Conservation (phyloP, 2,329 filamentous ascomycete genomes). For the Corynespora cassiicola region DNA sequence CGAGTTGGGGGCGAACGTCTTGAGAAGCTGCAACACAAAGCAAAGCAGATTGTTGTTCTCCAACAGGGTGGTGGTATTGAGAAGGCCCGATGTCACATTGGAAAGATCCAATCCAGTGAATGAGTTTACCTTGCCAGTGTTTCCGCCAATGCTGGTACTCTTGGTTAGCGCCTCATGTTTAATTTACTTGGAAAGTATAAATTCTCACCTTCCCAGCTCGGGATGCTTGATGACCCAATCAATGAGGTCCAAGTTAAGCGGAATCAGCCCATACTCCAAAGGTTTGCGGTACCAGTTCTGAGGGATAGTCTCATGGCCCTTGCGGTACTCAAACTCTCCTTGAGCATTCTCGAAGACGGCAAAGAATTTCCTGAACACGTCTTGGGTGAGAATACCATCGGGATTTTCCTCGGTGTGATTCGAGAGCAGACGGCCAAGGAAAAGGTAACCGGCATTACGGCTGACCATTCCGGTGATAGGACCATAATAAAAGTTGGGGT, state of each 20-base stretch:
- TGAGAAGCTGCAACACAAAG: constrained; percentile 42
- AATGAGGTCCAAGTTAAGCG: constrained; percentile 25
- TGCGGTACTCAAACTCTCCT: constrained; percentile 47
- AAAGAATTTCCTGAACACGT: constrained; percentile 55
- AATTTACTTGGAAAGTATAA: too few relatives aligned
- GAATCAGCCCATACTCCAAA: constrained; percentile 56
- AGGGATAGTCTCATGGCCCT: constrained; percentile 60
- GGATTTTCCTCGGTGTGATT: constrained; percentile 28
- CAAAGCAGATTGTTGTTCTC: constrained; percentile 49
- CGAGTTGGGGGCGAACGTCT: constrained; percentile 42
- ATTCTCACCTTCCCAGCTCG: too few relatives aligned
- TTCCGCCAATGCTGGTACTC: constrained; percentile 57
- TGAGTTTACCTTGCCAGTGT: constrained; percentile 58
- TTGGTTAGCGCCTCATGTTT: too few relatives aligned
- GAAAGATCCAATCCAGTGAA: constrained; percentile 53
- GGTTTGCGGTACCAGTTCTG: constrained; percentile 59
- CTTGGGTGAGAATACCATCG: constrained; percentile 24
- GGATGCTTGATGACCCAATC: constrained; percentile 20
- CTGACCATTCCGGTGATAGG: constrained; percentile 59
- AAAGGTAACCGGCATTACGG: constrained; percentile 52
- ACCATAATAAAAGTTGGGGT: constrained; percentile 63
- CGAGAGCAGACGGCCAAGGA: constrained; percentile 39
- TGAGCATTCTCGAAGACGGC: constrained; percentile 51
- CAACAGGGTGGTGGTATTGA: constrained; percentile 34
- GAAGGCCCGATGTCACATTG: constrained; percentile 30